Percentiles rank a stretch among this genome's conserved stretches.
These are phyloP conservation scores for Solanum appendiculatum DNA, from an alignment of 257 asterid species.

Conservation along the genomic window DNA sequence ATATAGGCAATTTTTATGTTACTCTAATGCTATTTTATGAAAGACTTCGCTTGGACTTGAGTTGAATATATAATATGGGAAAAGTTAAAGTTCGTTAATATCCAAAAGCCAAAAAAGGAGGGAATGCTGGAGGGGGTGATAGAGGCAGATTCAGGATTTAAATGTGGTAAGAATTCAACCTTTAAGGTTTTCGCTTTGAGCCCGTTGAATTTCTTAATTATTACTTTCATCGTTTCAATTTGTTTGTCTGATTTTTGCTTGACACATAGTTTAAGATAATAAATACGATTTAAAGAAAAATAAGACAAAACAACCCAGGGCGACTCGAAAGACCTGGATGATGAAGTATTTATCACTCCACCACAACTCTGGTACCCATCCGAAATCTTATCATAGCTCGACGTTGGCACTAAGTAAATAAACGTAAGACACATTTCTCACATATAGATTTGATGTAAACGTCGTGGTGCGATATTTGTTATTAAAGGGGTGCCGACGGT, in stretches of 20 bases:
- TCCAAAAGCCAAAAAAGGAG: not conserved
- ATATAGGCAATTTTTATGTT: not conserved
- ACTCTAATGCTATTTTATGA: not conserved
- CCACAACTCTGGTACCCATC: not conserved
- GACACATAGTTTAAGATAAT: no score
- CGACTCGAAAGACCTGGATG: not conserved
- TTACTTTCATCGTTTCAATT: not conserved
- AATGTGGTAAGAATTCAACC: not conserved
- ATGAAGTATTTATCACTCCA: rapidly evolving
- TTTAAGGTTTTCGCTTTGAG: not conserved
- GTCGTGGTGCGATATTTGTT: not conserved
- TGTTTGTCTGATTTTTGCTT: no score
- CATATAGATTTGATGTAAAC: not conserved
- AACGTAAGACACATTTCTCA: not conserved
- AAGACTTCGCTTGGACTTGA: not conserved
- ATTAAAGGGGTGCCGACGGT: not conserved
- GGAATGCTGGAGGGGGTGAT: not conserved
- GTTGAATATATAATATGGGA: not conserved
- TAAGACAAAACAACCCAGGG: not conserved
- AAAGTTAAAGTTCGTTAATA: not conserved
- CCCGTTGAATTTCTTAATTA: not conserved
- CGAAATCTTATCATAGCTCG: not conserved
- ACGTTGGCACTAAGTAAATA: not conserved
- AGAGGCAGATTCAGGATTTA: not conserved
- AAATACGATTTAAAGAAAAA: no score